Percentiles rank a stretch among this genome's conserved stretches.
Evolutionary conservation across 257 asterid species (phyloP).

Genomic region (Scutellaria galericulata): DNA sequence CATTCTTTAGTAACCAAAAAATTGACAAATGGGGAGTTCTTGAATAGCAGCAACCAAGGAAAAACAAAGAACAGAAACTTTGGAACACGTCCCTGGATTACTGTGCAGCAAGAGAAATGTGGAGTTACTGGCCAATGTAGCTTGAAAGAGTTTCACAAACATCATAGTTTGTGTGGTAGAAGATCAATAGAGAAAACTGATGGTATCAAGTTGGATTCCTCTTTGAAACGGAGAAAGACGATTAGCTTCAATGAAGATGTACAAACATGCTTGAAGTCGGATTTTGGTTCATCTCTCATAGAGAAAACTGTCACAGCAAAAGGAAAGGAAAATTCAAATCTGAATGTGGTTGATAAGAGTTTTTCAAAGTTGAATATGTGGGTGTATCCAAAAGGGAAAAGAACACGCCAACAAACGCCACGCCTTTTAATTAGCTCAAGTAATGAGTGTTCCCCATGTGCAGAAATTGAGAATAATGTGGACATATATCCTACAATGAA

Average conservation of each 20-base stretch:
- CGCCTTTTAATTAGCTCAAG: constrained; percentile 39
- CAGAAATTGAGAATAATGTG: constrained; percentile 36
- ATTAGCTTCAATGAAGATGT: constrained; percentile 31
- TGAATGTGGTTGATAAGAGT: constrained; percentile 33
- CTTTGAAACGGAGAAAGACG: constrained; percentile 40
- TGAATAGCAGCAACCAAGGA: constrained; percentile 23
- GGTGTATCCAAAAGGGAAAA: constrained; percentile 60
- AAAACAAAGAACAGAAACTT: constrained; percentile 25
- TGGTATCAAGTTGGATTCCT: constrained; percentile 33
- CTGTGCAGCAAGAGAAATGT: constrained; percentile 32
- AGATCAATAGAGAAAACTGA: constrained; percentile 33
- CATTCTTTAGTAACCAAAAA: constrained; percentile 31
- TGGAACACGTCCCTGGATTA: constrained; percentile 33
- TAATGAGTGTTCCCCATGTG: constrained; percentile 37
- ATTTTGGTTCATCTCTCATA: constrained; percentile 34
- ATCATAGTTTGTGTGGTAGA: constrained; percentile 28
- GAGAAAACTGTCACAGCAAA: constrained; percentile 34
- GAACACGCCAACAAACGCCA: constrained; percentile 43
- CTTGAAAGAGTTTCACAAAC: constrained; percentile 27
- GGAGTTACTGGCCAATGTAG: constrained; percentile 31
- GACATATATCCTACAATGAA: constrained; percentile 38
- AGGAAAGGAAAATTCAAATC: constrained; percentile 29
- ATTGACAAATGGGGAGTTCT: constrained; percentile 32
- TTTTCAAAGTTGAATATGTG: constrained; percentile 43
- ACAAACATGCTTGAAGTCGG: constrained; percentile 35